phyloP scores from a whole-genome alignment of 2,329 filamentous ascomycete species.

The Neurospora crassa region DNA sequence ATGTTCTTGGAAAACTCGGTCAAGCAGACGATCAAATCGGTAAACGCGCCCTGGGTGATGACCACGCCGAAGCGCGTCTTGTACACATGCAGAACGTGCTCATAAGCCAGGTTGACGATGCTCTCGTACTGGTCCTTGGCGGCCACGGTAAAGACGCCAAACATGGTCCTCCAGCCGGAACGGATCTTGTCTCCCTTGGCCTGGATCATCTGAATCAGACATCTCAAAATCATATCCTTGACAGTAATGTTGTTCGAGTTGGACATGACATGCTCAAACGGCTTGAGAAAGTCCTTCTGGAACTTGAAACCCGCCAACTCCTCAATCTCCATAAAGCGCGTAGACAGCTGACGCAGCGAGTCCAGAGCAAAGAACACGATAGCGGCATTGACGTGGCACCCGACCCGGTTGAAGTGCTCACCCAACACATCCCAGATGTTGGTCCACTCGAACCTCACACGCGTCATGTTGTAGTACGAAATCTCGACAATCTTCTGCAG shows the following conservation, averaged over 20 bases:
- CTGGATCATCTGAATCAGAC: slow-evolving; percentile 98
- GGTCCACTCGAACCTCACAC: slow-evolving; percentile 96
- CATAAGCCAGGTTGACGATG: slow-evolving; percentile 93
- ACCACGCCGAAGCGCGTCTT: slow-evolving; percentile 92
- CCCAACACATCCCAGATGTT: slow-evolving; percentile 97
- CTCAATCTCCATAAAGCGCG: slow-evolving; percentile 98
- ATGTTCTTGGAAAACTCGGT: slow-evolving; percentile 99
- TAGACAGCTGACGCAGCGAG: slow-evolving; percentile 87
- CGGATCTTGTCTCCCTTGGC: slow-evolving; percentile 93
- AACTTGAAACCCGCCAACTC: slow-evolving; percentile 98
- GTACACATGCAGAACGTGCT: slow-evolving; percentile 93
- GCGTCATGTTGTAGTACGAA: slow-evolving; percentile 98
- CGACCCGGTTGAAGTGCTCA: slow-evolving; percentile 96
- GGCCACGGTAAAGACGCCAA: slow-evolving; percentile 94
- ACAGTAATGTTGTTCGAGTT: slow-evolving; percentile 87
- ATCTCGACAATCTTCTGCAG: slow-evolving; percentile 98
- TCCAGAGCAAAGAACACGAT: slow-evolving; percentile 98
- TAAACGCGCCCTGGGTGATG: slow-evolving; percentile 92
- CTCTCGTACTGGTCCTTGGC: slow-evolving; percentile 87
- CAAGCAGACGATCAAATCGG: slow-evolving; percentile 89
- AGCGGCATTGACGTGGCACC: slow-evolving; percentile 90
- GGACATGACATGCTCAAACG: slow-evolving; percentile 93
- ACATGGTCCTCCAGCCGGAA: slow-evolving; percentile 98
- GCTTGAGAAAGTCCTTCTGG: slow-evolving; percentile 97
- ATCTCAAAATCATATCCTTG: slow-evolving; percentile 94